Evolutionary conservation across 257 asterid species (phyloP).

Genomic region (Jasminum sambac): DNA sequence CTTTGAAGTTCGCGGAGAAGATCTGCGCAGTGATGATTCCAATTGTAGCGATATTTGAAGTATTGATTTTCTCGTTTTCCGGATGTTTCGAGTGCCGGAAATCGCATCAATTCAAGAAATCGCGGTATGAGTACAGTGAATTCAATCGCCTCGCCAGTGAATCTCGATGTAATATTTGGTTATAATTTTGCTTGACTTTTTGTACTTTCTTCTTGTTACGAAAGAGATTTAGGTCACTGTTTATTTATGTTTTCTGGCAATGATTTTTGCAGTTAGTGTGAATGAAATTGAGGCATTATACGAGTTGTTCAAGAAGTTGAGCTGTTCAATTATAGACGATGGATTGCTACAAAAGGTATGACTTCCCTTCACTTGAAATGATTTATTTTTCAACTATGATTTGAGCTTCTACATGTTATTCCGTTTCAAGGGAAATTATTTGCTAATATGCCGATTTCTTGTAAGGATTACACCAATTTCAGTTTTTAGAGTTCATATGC

Average conservation of each 20-base stretch:
- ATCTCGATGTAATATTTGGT: slow-evolving; percentile 53
- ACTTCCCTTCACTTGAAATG: not conserved
- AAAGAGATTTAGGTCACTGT: too few species aligned
- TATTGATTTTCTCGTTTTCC: slow-evolving; percentile 41
- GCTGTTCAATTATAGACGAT: slow-evolving; percentile 80
- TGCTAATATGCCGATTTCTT: not conserved
- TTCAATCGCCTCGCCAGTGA: slow-evolving; percentile 54
- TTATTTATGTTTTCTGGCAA: not conserved
- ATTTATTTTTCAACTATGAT: not conserved
- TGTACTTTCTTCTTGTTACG: not conserved
- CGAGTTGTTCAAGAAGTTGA: slow-evolving; percentile 80
- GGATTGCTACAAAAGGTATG: slow-evolving; percentile 83
- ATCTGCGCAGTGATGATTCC: slow-evolving; percentile 56
- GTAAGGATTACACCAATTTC: not conserved
- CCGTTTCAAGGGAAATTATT: not conserved
- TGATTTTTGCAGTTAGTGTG: slow-evolving; percentile 53
- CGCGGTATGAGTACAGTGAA: slow-evolving; percentile 33
- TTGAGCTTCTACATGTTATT: not conserved
- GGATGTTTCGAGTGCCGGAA: slow-evolving; percentile 51
- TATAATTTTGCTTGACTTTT: not conserved
- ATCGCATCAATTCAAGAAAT: slow-evolving; percentile 19
- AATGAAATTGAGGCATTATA: slow-evolving; percentile 82
- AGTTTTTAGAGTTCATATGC: not conserved
- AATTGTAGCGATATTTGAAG: slow-evolving; percentile 49
- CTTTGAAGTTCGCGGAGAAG: slow-evolving; percentile 51